Base-by-base conservation (phyloP, 2,329 filamentous ascomycete species). In the Botrytis medusae region DNA sequence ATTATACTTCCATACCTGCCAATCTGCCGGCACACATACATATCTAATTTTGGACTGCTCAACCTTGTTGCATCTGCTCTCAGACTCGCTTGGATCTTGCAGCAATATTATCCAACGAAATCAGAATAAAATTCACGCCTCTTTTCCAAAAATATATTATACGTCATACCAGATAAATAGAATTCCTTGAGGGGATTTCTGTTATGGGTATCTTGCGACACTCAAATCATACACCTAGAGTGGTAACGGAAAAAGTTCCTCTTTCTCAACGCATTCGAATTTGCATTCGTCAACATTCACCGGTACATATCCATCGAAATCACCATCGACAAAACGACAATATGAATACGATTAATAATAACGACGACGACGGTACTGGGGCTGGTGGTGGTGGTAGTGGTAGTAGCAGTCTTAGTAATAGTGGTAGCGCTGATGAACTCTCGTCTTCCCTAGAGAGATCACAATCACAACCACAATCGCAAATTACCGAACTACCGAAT, bases 121-220 rank as follows among this genome's bases (percentile, higher is more conserved):
- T 63, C 10, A n/a, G 59, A 61, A n/a, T 29, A 42, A 63, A 63
- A 44, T 29, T 20, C 40, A 22, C 61, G n/a, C 40, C 40, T 63
- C 61, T 44, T 63, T 57, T 57, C 51, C 51, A 57, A 57, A 57
- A 57, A 57, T 61, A 37, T 44, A 32, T 12, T 22, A 25, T 68
- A 68, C 65, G 65, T 68, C 48, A 68, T 68, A 67, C 46, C 14
- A 40, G 16, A 51, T 51, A n/a, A 44, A 3, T 10, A 37, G n/a
- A 32, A 42, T 29, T 61, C 22, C 37, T 40, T 32, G n/a, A 37
- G 29, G 16, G n/a, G 10, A 22, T 48, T 42, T 34, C n/a, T 29
- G 65, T 42, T 16, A 72, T 72, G 71, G 63, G 71, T 67, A 44
- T 69, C 54, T 68, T 61, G 51, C 63, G 71, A 69, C 63, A 69